Percentiles rank a stretch among this genome's conserved stretches.
Evolutionary conservation across 352 stramenopile genomes (phyloP).

Genomic region (Plasmopara muralis): DNA sequence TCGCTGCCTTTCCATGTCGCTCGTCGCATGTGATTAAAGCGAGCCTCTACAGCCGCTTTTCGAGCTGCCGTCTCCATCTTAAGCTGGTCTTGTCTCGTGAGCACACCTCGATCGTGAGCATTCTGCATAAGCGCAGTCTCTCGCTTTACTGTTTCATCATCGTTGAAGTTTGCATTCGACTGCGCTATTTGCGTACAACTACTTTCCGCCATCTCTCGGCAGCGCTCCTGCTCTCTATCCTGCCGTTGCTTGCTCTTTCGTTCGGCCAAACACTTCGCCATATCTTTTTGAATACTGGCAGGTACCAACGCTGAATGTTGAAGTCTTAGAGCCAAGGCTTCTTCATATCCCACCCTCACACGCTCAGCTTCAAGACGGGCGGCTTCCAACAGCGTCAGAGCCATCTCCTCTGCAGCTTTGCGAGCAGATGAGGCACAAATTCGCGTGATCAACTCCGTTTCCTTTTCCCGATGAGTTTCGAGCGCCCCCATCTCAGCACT

Average conservation of each 20-base stretch:
- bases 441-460: slow-evolving; percentile 11
- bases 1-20: slow-evolving; percentile 2
- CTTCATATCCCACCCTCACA: slow-evolving; percentile 22
- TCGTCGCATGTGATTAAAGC: slow-evolving; percentile 26
- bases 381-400: slow-evolving; percentile 12
- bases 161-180: slow-evolving; percentile 1
- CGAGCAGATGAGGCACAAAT: slow-evolving; percentile 15
- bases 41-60: slow-evolving; percentile 26
- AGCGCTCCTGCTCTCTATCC: slow-evolving; percentile 1
- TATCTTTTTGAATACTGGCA: slow-evolving; percentile 11
- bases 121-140: slow-evolving; percentile 27
- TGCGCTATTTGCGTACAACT: not conserved
- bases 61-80: slow-evolving; percentile 25
- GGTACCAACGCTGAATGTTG: slow-evolving; percentile 2
- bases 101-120: slow-evolving; percentile 23
- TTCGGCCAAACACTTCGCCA: slow-evolving; percentile 16
- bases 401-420: slow-evolving; percentile 15
- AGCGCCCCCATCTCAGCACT: slow-evolving; percentile 8
- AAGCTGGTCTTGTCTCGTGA: slow-evolving; percentile 22
- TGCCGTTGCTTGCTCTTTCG: slow-evolving; percentile 13
- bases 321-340: slow-evolving; percentile 9
- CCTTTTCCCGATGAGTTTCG: slow-evolving; percentile 14
- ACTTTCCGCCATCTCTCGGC: not conserved
- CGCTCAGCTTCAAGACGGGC: slow-evolving; percentile 23
- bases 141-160: slow-evolving; percentile 18